phyloP scores from a whole-genome alignment of 2,329 filamentous ascomycete genomes.

The Aureobasidium sp. region DNA sequence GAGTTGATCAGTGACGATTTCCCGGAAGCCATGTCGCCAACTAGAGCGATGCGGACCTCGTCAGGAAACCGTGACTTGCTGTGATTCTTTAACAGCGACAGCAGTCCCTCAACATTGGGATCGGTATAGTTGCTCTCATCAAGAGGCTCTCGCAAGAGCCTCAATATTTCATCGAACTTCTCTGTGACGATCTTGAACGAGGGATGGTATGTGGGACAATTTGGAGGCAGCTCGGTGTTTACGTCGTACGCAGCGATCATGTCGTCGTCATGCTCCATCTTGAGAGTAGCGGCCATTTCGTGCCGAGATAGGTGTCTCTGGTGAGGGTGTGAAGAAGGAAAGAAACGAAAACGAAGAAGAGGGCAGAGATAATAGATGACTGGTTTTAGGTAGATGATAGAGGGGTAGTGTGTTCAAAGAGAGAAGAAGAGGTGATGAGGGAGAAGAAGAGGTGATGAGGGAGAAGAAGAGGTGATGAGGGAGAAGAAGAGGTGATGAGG shows the following conservation, averaged over 20 bases:
- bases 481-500: no score
- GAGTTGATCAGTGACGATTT: slow-evolving; percentile 24
- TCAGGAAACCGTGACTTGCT: slow-evolving; percentile 11
- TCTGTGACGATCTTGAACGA: background rate
- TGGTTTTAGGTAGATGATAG: background rate
- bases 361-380: background rate
- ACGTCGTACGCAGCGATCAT: background rate
- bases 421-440: background rate
- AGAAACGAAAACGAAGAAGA: background rate
- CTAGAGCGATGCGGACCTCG: slow-evolving; percentile 14
- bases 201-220: background rate
- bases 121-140: background rate
- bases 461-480: no score
- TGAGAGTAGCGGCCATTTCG: background rate
- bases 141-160: background rate
- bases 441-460: no score
- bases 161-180: background rate
- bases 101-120: background rate
- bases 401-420: background rate
- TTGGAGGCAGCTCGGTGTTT: background rate
- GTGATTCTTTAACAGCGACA: background rate
- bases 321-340: background rate
- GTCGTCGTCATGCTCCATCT: background rate
- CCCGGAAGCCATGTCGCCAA: slow-evolving; percentile 20
- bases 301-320: no score